These are phyloP conservation scores for Coprinellus micaceus DNA, from an alignment of 768 basidiomycete species.

Conservation along the genomic window DNA sequence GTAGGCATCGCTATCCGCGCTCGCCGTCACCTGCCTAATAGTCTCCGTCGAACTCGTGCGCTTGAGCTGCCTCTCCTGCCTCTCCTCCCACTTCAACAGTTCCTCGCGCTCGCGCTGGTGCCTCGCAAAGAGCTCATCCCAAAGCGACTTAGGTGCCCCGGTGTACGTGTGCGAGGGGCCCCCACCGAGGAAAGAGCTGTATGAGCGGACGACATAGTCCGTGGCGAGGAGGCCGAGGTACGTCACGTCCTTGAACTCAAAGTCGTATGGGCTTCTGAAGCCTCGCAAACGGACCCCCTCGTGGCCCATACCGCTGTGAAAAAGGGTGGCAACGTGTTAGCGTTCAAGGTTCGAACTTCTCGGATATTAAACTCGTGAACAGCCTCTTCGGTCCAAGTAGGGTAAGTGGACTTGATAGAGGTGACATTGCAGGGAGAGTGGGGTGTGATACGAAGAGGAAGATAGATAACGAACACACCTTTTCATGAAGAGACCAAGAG, in stretches of 20 bases:
- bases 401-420: too few relatives aligned
- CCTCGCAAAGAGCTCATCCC: conserved; percentile 61
- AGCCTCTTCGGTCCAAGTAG: too few relatives aligned
- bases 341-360: not conserved
- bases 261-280: conserved; percentile 41
- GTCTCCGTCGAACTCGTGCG: conserved; percentile 22
- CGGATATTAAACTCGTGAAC: too few relatives aligned
- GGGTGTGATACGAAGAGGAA: too few relatives aligned
- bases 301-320: conserved; percentile 50
- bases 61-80: conserved; percentile 19
- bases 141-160: conserved; percentile 39
- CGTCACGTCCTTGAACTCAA: conserved; percentile 57
- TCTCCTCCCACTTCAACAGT: conserved; percentile 50
- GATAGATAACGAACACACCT: conserved; percentile 18
- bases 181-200: conserved; percentile 16
- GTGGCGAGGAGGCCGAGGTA: conserved; percentile 60
- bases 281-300: conserved; percentile 62
- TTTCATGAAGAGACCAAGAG: conserved; percentile 46
- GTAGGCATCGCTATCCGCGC: not conserved
- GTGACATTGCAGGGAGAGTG: too few relatives aligned
- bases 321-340: conserved; percentile 1
- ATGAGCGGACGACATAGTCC: conserved; percentile 46
- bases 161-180: conserved; percentile 17
- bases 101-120: conserved; percentile 58
- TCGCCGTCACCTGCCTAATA: conserved; percentile 7